Conservation (phyloP, 1,284 basidiomycete genomes). For the Cryptococcus sp. region DNA sequence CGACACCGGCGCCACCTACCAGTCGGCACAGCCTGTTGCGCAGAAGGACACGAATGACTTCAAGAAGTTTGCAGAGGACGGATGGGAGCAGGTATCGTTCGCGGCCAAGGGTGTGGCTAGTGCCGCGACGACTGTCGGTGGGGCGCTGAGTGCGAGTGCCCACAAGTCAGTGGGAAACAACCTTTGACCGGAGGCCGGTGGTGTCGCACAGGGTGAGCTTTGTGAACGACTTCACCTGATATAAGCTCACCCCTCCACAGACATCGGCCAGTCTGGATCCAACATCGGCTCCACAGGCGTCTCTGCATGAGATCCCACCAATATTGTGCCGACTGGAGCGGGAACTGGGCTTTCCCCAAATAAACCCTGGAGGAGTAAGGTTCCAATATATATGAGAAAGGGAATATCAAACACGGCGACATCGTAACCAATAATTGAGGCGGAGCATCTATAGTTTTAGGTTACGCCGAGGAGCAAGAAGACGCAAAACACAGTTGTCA, state of each 20-base stretch:
- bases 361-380: neutral
- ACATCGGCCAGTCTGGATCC: constrained; percentile 36
- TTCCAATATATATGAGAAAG: neutral
- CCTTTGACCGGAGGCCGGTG: constrained; percentile 33
- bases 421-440: neutral
- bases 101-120: constrained; percentile 39
- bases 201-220: constrained; percentile 38
- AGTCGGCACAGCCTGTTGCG: constrained; percentile 16
- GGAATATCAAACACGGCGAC: neutral
- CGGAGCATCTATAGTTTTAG: neutral
- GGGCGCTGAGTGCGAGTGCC: constrained; percentile 33
- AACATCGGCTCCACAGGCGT: constrained; percentile 31
- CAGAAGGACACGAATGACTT: constrained; percentile 30
- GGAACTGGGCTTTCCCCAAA: neutral
- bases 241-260: constrained; percentile 9
- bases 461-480: neutral
- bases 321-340: constrained; percentile 21
- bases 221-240: neutral
- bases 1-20: constrained; percentile 18
- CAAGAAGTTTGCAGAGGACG: constrained; percentile 31
- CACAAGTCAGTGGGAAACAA: constrained; percentile 42
- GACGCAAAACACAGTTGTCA: neutral
- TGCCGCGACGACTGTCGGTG: constrained; percentile 37
- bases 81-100: constrained; percentile 43
- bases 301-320: constrained; percentile 29